Base-by-base conservation (phyloP, 495 filamentous ascomycete genomes). In the Aspergillus indologenus region DNA sequence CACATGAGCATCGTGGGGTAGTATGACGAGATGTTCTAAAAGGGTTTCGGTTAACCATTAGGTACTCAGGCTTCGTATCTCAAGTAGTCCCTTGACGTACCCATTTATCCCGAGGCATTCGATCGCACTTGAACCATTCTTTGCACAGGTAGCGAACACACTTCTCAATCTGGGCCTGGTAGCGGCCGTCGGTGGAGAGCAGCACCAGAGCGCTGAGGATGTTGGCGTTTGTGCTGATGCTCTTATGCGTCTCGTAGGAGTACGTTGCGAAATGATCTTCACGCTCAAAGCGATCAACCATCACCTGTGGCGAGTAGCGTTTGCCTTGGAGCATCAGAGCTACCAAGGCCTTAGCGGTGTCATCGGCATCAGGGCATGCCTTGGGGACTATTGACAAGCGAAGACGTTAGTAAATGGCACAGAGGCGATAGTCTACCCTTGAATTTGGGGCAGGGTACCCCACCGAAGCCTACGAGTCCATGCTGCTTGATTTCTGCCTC, bases 181-280 rank as follows among this genome's bases (percentile, higher is more conserved):
- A 72, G 1, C 17, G 3, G 8, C 31, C 31, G 12, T 58, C 55
- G 14, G 66, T 54, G n/a, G 51, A 55, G 29, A 9, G n/a, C 7
- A 24, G 46, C 12, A 76, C 47, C 1, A 79, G 61, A 12, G 73
- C 71, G 21, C 67, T 57, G 9, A 79, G 64, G 8, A 74, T 66
- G 57, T 76, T 74, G 59, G 72, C 75, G 53, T 79, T 79, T 3
- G 76, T 70, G 20, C 66, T 73, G 29, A 78, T 67, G 44, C 70
- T 79, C 3, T 74, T 65, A 53, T 71, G 69, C 17, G 72, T 54
- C 52, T 79, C 76, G 20, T 54, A 58, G 4, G 55, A 44, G 54
- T 71, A 79, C 1, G 76, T 79, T 31, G 68, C 62, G 59, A 77
- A 78, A 53, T 69, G 66, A 1, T 62, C 59, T 9, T 56, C 26